phyloP scores from a whole-genome alignment of 805 yeast species.

The Kluyveromyces nonfermentans region DNA sequence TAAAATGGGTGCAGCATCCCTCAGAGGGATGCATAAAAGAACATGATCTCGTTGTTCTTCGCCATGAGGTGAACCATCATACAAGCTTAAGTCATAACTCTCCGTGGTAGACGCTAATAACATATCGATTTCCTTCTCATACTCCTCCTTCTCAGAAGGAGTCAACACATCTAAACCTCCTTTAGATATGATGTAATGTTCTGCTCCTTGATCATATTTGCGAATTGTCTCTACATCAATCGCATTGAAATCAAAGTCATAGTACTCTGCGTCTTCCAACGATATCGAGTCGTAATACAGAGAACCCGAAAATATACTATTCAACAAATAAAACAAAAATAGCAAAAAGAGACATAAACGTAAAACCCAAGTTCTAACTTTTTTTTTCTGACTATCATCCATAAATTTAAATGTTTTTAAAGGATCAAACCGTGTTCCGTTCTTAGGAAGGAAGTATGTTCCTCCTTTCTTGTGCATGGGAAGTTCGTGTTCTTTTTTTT shows the following conservation, averaged over 20 bases:
- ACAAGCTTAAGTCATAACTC: conserved; percentile 51
- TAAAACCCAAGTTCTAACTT: neutral
- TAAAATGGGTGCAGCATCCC: conserved; percentile 69
- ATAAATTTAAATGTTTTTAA: neutral
- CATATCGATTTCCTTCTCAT: conserved; percentile 30
- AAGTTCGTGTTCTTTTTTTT: neutral
- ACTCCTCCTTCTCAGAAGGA: conserved; percentile 21
- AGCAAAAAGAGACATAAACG: neutral
- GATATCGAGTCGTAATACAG: conserved; percentile 10
- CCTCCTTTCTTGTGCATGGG: neutral
- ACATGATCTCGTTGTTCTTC: conserved; percentile 48
- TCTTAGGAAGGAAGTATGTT: neutral
- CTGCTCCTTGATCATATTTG: conserved; percentile 33
- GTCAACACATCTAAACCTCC: conserved; percentile 27
- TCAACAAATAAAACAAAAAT: no score
- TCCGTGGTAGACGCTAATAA: conserved; percentile 42
- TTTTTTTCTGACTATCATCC: neutral
- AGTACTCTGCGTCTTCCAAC: conserved; percentile 25
- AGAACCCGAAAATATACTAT: neutral
- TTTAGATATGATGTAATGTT: conserved; percentile 29
- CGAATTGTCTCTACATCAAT: conserved; percentile 26
- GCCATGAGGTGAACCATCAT: conserved; percentile 45
- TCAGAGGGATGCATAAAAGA: conserved; percentile 60
- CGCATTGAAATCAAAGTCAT: conserved; percentile 27
- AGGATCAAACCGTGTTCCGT: neutral